A percentile compares a stretch with the other conserved stretches of the same genome.
Evolutionary conservation across 78 protist species (phyloP).

Genomic region (Monocercomonoides exilis): DNA sequence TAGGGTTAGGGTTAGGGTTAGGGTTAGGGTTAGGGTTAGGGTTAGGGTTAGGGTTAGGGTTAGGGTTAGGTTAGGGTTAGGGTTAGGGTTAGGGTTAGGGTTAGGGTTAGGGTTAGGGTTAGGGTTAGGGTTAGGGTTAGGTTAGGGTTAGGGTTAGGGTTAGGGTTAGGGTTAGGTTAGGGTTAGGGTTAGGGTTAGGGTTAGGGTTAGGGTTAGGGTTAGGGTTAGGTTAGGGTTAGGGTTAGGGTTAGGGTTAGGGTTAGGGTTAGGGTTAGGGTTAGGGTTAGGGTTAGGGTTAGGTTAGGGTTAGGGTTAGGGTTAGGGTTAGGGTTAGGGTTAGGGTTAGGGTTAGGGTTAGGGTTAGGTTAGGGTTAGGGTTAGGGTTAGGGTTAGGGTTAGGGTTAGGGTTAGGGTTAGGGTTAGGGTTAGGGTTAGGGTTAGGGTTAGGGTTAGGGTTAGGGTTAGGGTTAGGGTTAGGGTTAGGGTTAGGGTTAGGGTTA

Average conservation of each 20-base stretch:
- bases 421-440: neutral
- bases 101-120: conserved; percentile 29
- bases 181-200: too few species aligned
- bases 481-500: neutral
- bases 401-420: conserved; percentile 3
- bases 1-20: conserved; percentile 29
- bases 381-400: conserved; percentile 10
- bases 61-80: too few species aligned
- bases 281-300: conserved; percentile 2
- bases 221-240: too few species aligned
- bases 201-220: too few species aligned
- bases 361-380: too few species aligned
- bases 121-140: too few species aligned
- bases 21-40: conserved; percentile 30
- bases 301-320: too few species aligned
- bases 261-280: conserved; percentile 29
- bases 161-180: too few species aligned
- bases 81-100: conserved; percentile 31
- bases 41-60: too few species aligned
- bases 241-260: conserved; percentile 22
- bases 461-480: conserved; percentile 3
- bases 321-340: conserved; percentile 30
- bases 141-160: too few species aligned
- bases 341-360: conserved; percentile 30
- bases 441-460: conserved; percentile 10